phyloP scores from a whole-genome alignment of 2,329 filamentous ascomycete genomes.

The Geosmithia morbida region DNA sequence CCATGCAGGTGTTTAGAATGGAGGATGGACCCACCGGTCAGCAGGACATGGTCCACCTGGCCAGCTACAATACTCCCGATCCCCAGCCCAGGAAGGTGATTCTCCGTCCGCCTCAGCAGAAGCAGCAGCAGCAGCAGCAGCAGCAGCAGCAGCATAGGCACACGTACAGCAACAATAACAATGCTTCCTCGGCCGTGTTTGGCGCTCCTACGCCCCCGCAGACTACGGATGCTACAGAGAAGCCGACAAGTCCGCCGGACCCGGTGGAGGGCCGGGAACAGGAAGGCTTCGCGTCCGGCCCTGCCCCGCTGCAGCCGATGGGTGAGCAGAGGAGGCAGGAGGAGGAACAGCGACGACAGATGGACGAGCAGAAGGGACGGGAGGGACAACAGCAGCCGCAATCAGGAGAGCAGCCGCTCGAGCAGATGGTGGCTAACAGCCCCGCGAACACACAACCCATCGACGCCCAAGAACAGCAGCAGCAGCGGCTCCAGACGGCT shows the following conservation, averaged over 20 bases:
- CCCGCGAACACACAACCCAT: too few relatives aligned
- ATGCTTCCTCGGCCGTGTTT: not conserved
- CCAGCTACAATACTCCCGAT: slow-evolving; percentile 16
- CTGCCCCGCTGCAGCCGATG: not conserved
- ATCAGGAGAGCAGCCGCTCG: too few relatives aligned
- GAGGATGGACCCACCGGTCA: slow-evolving; percentile 16
- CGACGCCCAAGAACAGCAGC: too few relatives aligned
- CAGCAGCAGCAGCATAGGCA: not conserved
- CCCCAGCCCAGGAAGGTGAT: slow-evolving; percentile 3
- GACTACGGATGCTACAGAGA: slow-evolving; percentile 21
- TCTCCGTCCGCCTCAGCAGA: not conserved
- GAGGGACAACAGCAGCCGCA: too few relatives aligned
- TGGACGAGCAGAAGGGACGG: too few relatives aligned
- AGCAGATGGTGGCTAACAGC: too few relatives aligned
- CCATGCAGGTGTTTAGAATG: slow-evolving; percentile 28
- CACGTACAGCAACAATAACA: not conserved
- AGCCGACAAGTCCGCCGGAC: slow-evolving; percentile 4
- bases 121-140: not conserved
- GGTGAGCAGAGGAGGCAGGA: too few relatives aligned
- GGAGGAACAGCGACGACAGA: too few relatives aligned
- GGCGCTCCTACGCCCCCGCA: slow-evolving; percentile 19
- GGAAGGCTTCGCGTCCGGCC: not conserved
- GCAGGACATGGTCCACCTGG: slow-evolving; percentile 19
- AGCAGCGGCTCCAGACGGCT: not conserved
- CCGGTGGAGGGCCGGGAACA: not conserved